Evolutionary conservation across 768 basidiomycete genomes (phyloP).

Genomic region (Rhizopogon vesiculosus): DNA sequence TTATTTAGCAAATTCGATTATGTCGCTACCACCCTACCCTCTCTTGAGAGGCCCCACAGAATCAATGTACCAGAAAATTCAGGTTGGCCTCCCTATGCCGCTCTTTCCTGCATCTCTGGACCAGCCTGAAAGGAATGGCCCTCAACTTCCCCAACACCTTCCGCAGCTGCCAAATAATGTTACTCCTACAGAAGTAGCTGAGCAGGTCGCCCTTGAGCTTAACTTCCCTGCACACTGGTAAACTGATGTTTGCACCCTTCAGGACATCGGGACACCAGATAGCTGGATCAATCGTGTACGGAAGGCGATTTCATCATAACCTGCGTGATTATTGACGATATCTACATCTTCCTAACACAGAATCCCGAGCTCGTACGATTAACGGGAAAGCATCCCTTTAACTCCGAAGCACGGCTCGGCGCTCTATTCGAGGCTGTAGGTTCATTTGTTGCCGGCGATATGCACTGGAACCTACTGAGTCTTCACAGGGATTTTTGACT

Average conservation of each 20-base stretch:
- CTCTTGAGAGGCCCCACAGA: slow-evolving; percentile 4
- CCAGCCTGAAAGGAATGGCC: slow-evolving; percentile 17
- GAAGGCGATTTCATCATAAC: not conserved
- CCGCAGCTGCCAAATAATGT: slow-evolving; percentile 19
- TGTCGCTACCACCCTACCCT: slow-evolving; percentile 2
- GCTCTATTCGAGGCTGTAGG: slow-evolving; percentile 36
- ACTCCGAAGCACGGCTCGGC: slow-evolving; percentile 43
- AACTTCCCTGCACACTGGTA: not conserved
- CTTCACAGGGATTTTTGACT: slow-evolving; percentile 47
- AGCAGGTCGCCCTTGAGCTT: slow-evolving; percentile 11
- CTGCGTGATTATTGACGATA: not conserved
- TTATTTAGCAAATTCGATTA: slow-evolving; percentile 1
- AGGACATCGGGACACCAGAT: slow-evolving; percentile 35
- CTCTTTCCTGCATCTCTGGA: slow-evolving; percentile 15
- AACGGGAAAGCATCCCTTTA: slow-evolving; percentile 62
- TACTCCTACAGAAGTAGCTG: slow-evolving; percentile 15
- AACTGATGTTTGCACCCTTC: not conserved
- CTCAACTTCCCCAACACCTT: slow-evolving; percentile 11
- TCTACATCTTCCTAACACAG: slow-evolving; percentile 3
- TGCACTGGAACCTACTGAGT: not conserved
- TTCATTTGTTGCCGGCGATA: not conserved
- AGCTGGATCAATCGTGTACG: slow-evolving; percentile 34
- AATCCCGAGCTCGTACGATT: slow-evolving; percentile 40
- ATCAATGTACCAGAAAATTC: not conserved
- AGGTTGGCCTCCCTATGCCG: slow-evolving; percentile 8